phyloP scores from a whole-genome alignment of 1,284 basidiomycete species.

The Apiotrichum montevideense region DNA sequence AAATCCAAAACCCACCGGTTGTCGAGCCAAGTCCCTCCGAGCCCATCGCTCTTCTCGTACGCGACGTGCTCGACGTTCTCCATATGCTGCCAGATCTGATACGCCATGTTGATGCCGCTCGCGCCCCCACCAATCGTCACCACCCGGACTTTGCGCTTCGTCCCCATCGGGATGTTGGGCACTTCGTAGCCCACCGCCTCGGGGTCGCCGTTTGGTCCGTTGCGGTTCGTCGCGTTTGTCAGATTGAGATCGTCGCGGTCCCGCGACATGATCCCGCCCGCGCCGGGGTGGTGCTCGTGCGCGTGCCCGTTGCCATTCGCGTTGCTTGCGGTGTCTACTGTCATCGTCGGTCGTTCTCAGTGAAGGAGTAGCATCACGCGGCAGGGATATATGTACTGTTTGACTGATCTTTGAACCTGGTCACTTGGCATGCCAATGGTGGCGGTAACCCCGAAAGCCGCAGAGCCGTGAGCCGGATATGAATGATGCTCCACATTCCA shows the following conservation, averaged over 20 bases:
- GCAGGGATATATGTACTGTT: no score
- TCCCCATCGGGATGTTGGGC: slow-evolving; percentile 5
- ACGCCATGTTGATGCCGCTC: slow-evolving; percentile 12
- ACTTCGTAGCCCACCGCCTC: slow-evolving; percentile 12
- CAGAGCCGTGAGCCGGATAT: no score
- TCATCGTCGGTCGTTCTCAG: not conserved
- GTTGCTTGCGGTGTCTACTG: not conserved
- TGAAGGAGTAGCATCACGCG: no score
- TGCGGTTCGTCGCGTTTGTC: not conserved
- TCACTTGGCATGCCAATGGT: no score
- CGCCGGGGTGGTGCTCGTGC: not conserved
- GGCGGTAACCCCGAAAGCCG: no score
- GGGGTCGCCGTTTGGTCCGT: slow-evolving; percentile 11
- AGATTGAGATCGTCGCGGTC: not conserved
- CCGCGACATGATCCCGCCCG: not conserved
- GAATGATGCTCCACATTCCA: no score
- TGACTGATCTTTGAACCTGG: no score
- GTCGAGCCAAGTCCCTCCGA: slow-evolving; percentile 15
- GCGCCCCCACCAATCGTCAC: slow-evolving; percentile 13
- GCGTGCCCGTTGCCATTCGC: not conserved
- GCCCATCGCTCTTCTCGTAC: slow-evolving; percentile 10
- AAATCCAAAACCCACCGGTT: slow-evolving; percentile 3
- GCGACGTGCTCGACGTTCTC: slow-evolving; percentile 8
- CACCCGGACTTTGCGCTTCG: slow-evolving; percentile 6
- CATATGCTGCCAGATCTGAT: slow-evolving; percentile 9